A percentile compares a stretch with the other conserved stretches of the same genome.
Evolutionary conservation across 1,284 basidiomycete genomes (phyloP).

Genomic region (Sphaerobolus stellatus): DNA sequence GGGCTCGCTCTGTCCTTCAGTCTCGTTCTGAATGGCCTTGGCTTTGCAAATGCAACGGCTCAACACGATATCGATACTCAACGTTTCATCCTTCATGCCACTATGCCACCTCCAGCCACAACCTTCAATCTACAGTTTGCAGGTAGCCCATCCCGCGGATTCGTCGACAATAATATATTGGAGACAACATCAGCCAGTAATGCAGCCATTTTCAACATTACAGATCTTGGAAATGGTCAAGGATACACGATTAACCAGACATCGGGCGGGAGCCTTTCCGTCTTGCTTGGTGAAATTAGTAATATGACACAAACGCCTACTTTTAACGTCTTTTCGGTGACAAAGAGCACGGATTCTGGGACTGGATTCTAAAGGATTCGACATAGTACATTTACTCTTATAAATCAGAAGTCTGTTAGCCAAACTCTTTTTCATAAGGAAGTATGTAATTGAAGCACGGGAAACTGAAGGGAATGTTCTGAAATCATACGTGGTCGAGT

Average conservation of each 20-base stretch:
- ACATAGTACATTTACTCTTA: too few relatives aligned
- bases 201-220: slow-evolving; percentile 2
- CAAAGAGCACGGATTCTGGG: slow-evolving; percentile 8
- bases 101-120: not conserved
- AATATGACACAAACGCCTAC: not conserved
- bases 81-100: not conserved
- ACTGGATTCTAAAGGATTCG: too few relatives aligned
- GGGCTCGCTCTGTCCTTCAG: slow-evolving; percentile 16
- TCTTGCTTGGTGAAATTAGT: too few relatives aligned
- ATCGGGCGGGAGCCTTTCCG: too few relatives aligned
- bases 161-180: not conserved
- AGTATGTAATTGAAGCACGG: too few relatives aligned
- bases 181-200: not conserved
- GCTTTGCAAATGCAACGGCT: not conserved
- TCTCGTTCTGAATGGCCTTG: not conserved
- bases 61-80: not conserved
- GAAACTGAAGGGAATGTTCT: too few relatives aligned
- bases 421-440: too few relatives aligned
- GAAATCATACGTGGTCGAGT: too few relatives aligned
- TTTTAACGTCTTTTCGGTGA: slow-evolving; percentile 6
- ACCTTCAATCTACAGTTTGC: slow-evolving; percentile 2
- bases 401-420: too few relatives aligned
- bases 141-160: not conserved
- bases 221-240: slow-evolving; percentile 4
- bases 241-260: slow-evolving; percentile 4